Base-by-base conservation (phyloP, 108 stramenopile species). In the Thalassiosira profunda region DNA sequence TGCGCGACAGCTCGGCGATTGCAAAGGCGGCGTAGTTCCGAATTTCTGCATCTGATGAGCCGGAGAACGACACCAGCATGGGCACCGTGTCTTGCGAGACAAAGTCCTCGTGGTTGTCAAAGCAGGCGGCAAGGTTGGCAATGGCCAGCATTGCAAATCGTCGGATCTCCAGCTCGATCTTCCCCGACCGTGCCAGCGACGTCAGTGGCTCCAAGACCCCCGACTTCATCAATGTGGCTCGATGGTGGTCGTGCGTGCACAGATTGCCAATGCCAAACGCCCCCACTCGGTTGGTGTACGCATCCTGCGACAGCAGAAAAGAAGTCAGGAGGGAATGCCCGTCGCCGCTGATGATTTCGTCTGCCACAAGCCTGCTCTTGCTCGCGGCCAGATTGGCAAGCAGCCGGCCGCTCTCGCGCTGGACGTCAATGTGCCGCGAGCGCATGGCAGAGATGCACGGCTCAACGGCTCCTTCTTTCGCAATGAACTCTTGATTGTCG, bases 21-120 rank as follows among this genome's bases (percentile, higher is more conserved):
- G 92, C 91, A 63, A 83, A 88, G 1, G 94, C 94, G 42, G 94
- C 90, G 66, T 88, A 93, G 55, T 91, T 86, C 26, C 92, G 73
- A 3, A 92, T 81, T 55, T 87, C 86, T 10, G 83, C 44, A 67
- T 93, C 92, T 0, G 71, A 69, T 2, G 91, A 87, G 67, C 75
- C 89, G 8, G 84, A 84, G 17, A 93, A 84, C 3, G 87, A 91
- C 34, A 93, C 80, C 8, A 95, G 85, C 55, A 92, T 81, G 21
- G 89, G 80, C 26, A 95, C 76, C 52, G 89, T 83, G 12, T 89
- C 87, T 59, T 93, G 88, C 12, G 72, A 68, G 17, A 92, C 70
- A 61, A 95, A 89, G 10, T 70, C 61, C 26, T 69, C 72, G 61
- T 95, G 94, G 70, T 88, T 93, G 21, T 81, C 83, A 43, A 81